Conservation (phyloP, 2,329 filamentous ascomycete species). For the Diaporthe aspalathi region DNA sequence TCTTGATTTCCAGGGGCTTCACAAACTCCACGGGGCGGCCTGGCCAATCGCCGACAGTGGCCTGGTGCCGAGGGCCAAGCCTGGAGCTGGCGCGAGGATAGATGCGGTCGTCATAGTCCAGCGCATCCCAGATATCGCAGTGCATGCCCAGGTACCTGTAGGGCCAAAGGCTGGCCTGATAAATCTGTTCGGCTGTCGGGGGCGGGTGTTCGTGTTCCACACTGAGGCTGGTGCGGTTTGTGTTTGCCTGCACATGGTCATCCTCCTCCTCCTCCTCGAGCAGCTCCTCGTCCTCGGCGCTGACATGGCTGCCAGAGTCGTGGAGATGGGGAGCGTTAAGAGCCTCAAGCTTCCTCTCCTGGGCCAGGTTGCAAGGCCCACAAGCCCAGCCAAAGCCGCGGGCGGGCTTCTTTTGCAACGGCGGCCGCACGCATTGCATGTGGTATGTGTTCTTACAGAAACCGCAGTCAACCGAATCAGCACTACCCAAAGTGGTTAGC, state of each 20-base stretch:
- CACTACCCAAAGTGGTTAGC: constrained; percentile 60
- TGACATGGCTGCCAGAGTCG: constrained; percentile 72
- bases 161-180: constrained; percentile 94
- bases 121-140: constrained; percentile 91
- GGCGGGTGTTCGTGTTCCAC: constrained; percentile 68
- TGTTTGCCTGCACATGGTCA: constrained; percentile 64
- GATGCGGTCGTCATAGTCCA: constrained; percentile 97
- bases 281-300: constrained; percentile 73
- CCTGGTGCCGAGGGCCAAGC: constrained; percentile 91
- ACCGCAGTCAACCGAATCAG: constrained; percentile 96
- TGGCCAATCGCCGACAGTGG: constrained; percentile 85
- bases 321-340: constrained; percentile 83
- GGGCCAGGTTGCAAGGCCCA: constrained; percentile 93
- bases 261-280: constrained; percentile 83
- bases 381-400: constrained; percentile 99
- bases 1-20: constrained; percentile 88
- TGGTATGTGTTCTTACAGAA: constrained; percentile 96
- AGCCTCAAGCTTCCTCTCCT: constrained; percentile 91
- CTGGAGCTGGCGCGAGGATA: constrained; percentile 96
- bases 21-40: constrained; percentile 90
- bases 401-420: constrained; percentile 93
- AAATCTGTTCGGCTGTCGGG: constrained; percentile 86
- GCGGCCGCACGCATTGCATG: constrained; percentile 96
- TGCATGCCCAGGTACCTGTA: constrained; percentile 97
- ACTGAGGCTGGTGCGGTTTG: constrained; percentile 74